Evolutionary conservation across 2,329 filamentous ascomycete species (phyloP), one percentile per base, ranked within the genome.

Genomic region (Colletotrichum abscissum): DNA sequence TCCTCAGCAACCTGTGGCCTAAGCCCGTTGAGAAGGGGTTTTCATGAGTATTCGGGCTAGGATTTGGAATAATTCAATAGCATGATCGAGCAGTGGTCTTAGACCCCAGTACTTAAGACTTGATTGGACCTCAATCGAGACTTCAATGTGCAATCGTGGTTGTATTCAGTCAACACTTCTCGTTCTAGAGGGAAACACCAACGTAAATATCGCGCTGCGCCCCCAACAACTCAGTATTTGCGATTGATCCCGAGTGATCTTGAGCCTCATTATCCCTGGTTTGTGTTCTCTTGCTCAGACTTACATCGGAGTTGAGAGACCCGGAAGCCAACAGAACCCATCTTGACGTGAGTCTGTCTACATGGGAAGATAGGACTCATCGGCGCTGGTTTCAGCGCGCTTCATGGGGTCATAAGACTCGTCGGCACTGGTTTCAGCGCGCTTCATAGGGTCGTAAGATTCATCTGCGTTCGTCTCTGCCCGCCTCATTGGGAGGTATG

Each of bases 291-390:
- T 5, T 49, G 3, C 42, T 49, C 42, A 49, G 19, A 49, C 19
- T 49, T 8, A n/a, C n/a, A 9, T 49, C 19, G 19, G 3, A 22
- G 42, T 11, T 16, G 16, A n/a, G 19, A 49, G 19, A n/a, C 42
- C n/a, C 19, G 42, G 11, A 49, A n/a, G 0, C 19, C 38, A 19
- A 16, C 38, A 8, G 38, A 19, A 24, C 11, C n/a, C 22, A 14
- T 22, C 52, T 55, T 26, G 22, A 26, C 19, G 52, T 22, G 7
- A 19, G 38, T 19, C 6, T 49, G 19, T n/a, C 52, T 33, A 58
- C 66, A 68, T 68, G 2, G 66, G 66, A 14, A 68, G 56, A 22
- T 68, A 68, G n/a, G 56, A 67, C 65, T 67, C 65, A n/a, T 67
- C 65, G 19, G 65, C 65, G 16, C 56, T 67, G 19, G 65, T 54